Conservation (phyloP, 352 stramenopile genomes). For the Phytophthora kernoviae region DNA sequence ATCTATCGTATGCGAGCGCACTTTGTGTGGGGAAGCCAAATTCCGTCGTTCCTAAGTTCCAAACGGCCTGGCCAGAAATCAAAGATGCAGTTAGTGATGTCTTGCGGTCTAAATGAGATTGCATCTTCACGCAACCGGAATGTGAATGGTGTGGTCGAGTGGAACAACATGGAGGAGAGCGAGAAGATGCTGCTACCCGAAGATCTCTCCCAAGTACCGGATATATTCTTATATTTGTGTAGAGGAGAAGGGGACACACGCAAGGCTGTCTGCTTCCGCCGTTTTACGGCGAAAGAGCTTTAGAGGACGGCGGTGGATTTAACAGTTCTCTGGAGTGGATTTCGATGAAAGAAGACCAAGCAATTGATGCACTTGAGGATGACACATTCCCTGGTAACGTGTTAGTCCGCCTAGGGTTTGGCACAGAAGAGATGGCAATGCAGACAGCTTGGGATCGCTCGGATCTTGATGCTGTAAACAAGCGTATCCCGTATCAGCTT, state of each 20-base stretch:
- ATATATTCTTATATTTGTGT: conserved; percentile 90
- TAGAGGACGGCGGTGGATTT: conserved; percentile 63
- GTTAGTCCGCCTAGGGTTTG: conserved; percentile 78
- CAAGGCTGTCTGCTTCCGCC: conserved; percentile 77
- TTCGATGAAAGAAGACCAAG: conserved; percentile 80
- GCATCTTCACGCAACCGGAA: conserved; percentile 62
- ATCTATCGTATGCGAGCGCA: conserved; percentile 80
- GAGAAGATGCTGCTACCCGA: conserved; percentile 78
- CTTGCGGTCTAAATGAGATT: conserved; percentile 69
- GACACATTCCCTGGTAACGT: conserved; percentile 87
- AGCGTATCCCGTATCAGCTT: conserved; percentile 82
- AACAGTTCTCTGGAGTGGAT: conserved; percentile 68
- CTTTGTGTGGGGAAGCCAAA: conserved; percentile 76
- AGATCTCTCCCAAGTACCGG: conserved; percentile 78
- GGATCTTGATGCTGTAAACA: conserved; percentile 70
- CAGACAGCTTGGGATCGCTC: conserved; percentile 53
- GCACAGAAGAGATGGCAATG: conserved; percentile 70
- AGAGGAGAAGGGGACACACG: conserved; percentile 64
- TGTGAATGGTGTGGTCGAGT: conserved; percentile 81
- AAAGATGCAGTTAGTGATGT: conserved; percentile 80
- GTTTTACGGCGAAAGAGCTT: conserved; percentile 81
- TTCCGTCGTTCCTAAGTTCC: conserved; percentile 73
- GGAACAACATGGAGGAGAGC: conserved; percentile 81
- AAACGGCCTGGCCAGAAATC: conserved; percentile 74
- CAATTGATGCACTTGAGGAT: conserved; percentile 76